Base-by-base conservation (phyloP, 352 stramenopile genomes). In the Aphanomyces euteiches region DNA sequence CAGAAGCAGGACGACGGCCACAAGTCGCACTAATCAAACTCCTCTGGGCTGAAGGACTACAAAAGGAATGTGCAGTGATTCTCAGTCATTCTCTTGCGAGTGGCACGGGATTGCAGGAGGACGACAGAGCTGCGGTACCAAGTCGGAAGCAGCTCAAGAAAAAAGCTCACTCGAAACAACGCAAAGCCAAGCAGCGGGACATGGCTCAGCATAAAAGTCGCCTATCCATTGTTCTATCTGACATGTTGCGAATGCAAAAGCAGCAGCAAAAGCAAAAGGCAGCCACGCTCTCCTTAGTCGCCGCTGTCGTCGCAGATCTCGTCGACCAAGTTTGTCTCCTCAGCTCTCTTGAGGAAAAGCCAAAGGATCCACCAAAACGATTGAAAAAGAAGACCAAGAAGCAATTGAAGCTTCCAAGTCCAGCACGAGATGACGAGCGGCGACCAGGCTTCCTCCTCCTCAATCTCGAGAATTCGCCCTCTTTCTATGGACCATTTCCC, bases 21-120 rank as follows among this genome's bases (percentile, higher is more conserved):
- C 82, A 95, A 74, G 69, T 77, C 3, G 77, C 79, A 17, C 75
- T 87, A 3, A 72, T 93, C 10, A 79, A 82, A 45, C 72, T 95
- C 10, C 71, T 95, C n/a, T 64, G 90, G 10, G 84, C 84, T 3
- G 87, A 93, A 63, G 67, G 90, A 21, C 56, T 95, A 13, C 87
- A 95, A 72, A 85, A 81, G 6, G 77, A 89, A 37, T 92, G 84
- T 39, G 87, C 85, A 2, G 50, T 79, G n/a, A 64, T 92, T 10
- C 67, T 95, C n/a, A 81, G 73, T n/a, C 34, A 12, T 2, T 61
- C 40, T 7, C 37, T 60, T 43, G 47, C 36, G 34, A 47, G 8
- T 17, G 53, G 2, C 39, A 43, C 19, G 8, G 43, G 5, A 7
- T 12, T 28, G 28, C n/a, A 69, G 36, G 12, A 7, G 39, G 19